Evolutionary conservation across 2,329 filamentous ascomycete genomes (phyloP).

Genomic region (Epichloe gansuensis): DNA sequence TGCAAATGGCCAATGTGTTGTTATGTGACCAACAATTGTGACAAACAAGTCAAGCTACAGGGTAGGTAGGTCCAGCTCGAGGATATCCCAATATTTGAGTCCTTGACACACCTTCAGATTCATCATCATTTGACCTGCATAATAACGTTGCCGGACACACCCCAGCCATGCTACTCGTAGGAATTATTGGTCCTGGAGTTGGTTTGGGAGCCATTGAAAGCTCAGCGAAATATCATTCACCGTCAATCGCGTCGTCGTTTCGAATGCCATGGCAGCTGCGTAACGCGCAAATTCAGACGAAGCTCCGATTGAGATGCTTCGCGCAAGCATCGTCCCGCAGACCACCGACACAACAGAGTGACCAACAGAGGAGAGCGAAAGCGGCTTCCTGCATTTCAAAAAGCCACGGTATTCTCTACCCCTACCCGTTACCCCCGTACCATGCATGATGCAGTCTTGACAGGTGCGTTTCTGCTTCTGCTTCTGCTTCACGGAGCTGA

Average conservation of each 20-base stretch:
- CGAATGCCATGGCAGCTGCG: neutral
- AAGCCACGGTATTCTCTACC: neutral
- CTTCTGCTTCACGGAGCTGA: too few species aligned
- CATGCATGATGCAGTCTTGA: too few species aligned
- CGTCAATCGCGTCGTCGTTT: neutral
- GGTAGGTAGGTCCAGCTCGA: too few species aligned
- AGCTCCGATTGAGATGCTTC: neutral
- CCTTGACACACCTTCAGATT: too few species aligned
- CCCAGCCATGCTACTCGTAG: neutral
- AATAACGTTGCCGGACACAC: neutral
- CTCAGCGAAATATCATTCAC: neutral
- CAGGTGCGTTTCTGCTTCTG: too few species aligned
- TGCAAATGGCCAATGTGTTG: too few species aligned
- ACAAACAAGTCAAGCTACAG: too few species aligned
- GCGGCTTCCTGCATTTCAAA: constrained; percentile 9
- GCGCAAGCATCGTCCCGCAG: neutral
- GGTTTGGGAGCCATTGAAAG: neutral
- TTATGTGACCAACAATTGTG: too few species aligned
- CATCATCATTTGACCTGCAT: neutral
- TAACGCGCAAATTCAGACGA: neutral
- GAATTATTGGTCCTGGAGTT: neutral
- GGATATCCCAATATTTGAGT: too few species aligned
- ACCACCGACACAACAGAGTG: neutral
- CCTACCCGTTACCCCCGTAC: neutral
- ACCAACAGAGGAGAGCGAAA: constrained; percentile 12